Evolutionary conservation across 139 green algal genomes (phyloP), one percentile per base, ranked within the genome.

Genomic region (Chlorella sp.): DNA sequence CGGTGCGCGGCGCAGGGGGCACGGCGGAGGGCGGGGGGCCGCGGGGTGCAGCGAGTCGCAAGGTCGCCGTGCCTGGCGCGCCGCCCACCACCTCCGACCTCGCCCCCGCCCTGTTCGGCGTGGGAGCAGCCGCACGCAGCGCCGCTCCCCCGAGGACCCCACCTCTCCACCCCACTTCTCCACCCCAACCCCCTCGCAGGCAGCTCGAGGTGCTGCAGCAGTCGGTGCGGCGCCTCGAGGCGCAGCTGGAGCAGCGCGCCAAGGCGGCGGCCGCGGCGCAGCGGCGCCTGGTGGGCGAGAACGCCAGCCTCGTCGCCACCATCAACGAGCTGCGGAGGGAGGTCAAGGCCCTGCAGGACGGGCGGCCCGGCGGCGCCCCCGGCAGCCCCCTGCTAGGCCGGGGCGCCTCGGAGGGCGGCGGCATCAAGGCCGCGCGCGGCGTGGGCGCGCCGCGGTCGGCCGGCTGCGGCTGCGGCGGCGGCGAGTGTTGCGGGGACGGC

Each of bases 241-340:
- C 75, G 31, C 93, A 97, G 87, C 83, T 97, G 63, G 76, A 86
- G 2, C 91, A 90, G 74, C 88, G 97, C 71, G 51, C 51, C 33
- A 46, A 51, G 11, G 27, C 42, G 4, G 45, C 35, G 2, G 55
- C 42, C 4, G 63, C 74, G 33, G 55, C 23, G 14, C 56, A 74
- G 7, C 46, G 79, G 79, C 67, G 65, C n/a, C 79, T 91, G 61
- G 89, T 93, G 82, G 40, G 79, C 31, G 89, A 97, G 79, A 97
- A 97, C 74, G 91, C 92, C 9, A 83, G 84, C 9, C 87, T 98
- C 48, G 95, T 97, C 77, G 90, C 88, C 63, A 92, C 97, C 77
- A 93, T 97, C 83, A 96, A 97, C 67, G 88, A 96, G 85, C 84
- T 97, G 66, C 72, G 90, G 42, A 77, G 91, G 12, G 91, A 97